Percentiles rank a stretch among this genome's conserved stretches.
Conservation (phyloP, 352 stramenopile genomes). For the Plasmopara halstedii region DNA sequence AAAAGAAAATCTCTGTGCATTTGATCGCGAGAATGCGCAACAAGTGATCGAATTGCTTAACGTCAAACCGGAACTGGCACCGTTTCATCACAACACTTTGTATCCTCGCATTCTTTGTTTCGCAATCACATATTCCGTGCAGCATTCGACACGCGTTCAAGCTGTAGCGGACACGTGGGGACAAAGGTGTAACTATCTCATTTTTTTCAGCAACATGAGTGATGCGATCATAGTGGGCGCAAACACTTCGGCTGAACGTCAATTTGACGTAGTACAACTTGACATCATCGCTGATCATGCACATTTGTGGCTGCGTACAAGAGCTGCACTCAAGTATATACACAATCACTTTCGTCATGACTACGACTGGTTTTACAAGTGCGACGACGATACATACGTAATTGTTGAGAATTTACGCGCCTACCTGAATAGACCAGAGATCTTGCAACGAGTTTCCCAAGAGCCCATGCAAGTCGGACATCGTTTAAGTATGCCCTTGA, state of each 20-base stretch:
- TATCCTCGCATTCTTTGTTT: slow-evolving; percentile 68
- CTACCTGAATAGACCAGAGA: slow-evolving; percentile 52
- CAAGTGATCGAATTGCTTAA: slow-evolving; percentile 29
- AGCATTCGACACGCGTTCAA: slow-evolving; percentile 46
- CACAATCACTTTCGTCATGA: slow-evolving; percentile 56
- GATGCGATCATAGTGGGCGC: slow-evolving; percentile 34
- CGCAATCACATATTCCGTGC: slow-evolving; percentile 58
- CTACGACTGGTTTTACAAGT: slow-evolving; percentile 83
- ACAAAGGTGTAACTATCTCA: slow-evolving; percentile 59
- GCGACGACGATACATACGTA: slow-evolving; percentile 70
- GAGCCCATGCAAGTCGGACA: slow-evolving; percentile 73
- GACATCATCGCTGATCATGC: slow-evolving; percentile 62
- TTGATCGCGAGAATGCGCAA: slow-evolving; percentile 31
- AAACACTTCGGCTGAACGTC: slow-evolving; percentile 10
- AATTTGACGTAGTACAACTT: slow-evolving; percentile 48
- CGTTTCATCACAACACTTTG: background rate
- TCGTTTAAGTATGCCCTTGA: slow-evolving; percentile 53
- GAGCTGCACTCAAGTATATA: slow-evolving; percentile 52
- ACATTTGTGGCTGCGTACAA: slow-evolving; percentile 68
- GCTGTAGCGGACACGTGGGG: slow-evolving; percentile 72
- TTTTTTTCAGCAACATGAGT: slow-evolving; percentile 77
- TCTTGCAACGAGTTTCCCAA: slow-evolving; percentile 34
- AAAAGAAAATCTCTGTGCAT: slow-evolving; percentile 39
- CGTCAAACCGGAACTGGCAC: slow-evolving; percentile 26
- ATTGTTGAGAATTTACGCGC: slow-evolving; percentile 60